Evolutionary conservation across 2,329 filamentous ascomycete genomes (phyloP).

Genomic region (Fusarium globosum): DNA sequence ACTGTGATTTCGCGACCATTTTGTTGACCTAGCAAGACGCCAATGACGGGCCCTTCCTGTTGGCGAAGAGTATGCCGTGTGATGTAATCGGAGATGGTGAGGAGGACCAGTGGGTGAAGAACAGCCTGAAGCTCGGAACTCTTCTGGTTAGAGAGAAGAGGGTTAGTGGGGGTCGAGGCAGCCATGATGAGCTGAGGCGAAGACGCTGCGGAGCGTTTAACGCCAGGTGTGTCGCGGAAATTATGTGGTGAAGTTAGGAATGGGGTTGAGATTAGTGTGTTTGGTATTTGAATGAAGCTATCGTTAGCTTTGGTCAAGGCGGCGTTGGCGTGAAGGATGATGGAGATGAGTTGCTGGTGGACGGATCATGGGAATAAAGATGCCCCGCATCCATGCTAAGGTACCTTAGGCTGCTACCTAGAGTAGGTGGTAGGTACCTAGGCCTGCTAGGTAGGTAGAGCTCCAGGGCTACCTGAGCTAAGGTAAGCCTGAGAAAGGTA

Average conservation of each 20-base stretch:
- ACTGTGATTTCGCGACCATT: conserved; percentile 91
- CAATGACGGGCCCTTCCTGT: conserved; percentile 80
- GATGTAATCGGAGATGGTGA: conserved; percentile 97
- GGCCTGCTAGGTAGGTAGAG: not conserved
- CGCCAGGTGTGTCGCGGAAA: not conserved
- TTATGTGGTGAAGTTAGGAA: not conserved
- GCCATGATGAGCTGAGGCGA: conserved; percentile 56
- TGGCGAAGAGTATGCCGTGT: conserved; percentile 86
- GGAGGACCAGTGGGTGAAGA: conserved; percentile 92
- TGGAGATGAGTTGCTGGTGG: conserved; percentile 6
- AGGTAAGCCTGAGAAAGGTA: not conserved
- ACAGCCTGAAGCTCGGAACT: conserved; percentile 81
- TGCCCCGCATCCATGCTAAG: conserved; percentile 29
- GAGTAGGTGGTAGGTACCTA: too few relatives aligned
- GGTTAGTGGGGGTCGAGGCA: conserved; percentile 56
- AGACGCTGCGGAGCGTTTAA: not conserved
- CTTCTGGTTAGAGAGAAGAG: conserved; percentile 74
- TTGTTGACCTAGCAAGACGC: conserved; percentile 90
- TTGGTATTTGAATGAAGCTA: conserved; percentile 11
- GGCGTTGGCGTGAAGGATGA: conserved; percentile 5
- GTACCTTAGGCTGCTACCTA: not conserved
- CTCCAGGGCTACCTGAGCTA: not conserved
- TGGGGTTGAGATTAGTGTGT: not conserved
- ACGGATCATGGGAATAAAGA: conserved; percentile 16
- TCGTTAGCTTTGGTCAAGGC: conserved; percentile 17